Evolutionary conservation across 805 yeast genomes (phyloP), one percentile per base, ranked within the genome.

Genomic region (Lipomyces lipofer): DNA sequence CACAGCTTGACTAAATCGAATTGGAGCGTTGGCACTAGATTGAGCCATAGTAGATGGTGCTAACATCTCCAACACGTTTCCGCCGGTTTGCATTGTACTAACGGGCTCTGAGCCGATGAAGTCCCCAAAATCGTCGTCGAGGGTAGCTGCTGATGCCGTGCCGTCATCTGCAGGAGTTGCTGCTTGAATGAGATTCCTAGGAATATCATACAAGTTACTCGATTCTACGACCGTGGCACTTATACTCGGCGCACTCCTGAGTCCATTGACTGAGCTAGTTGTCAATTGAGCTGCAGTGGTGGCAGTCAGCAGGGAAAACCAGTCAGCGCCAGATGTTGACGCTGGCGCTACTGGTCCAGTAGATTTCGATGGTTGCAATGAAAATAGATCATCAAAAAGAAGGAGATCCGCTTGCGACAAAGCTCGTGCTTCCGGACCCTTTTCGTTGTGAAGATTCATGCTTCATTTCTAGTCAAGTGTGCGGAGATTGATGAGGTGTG

Each of bases 331-430:
- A 15, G 44, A 24, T 22, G 43, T 24, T 13, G 42, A 9, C 45
- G 15, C 48, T 24, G 27, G 40, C 28, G 4, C 38, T 33, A 22
- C 39, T 17, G 22, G 47, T 10, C 17, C n/a, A 27, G 48, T 13
- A 9, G 35, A 5, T 12, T 29, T 10, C 38, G 56, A 10, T n/a
- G 45, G 12, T 8, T 22, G 22, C 22, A 44, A 44, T 13, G 54
- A 51, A n/a, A 56, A 47, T 38, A 56, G 50, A 35, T 47, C 55
- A 49, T 58, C 62, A 35, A 58, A 58, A 32, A 51, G 24, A 10
- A 58, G 49, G 36, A 58, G 48, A 25, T 58, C 62, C 36, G 49
- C 58, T 10, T 21, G 38, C 27, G 54, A 51, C 21, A 40, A 43
- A 10, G 40, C 25, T 7, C n/a, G 15, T 2, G 32, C 24, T 39